Evolutionary conservation across 345 rosid genomes (phyloP).

Genomic region (Arabis hirsuta): DNA sequence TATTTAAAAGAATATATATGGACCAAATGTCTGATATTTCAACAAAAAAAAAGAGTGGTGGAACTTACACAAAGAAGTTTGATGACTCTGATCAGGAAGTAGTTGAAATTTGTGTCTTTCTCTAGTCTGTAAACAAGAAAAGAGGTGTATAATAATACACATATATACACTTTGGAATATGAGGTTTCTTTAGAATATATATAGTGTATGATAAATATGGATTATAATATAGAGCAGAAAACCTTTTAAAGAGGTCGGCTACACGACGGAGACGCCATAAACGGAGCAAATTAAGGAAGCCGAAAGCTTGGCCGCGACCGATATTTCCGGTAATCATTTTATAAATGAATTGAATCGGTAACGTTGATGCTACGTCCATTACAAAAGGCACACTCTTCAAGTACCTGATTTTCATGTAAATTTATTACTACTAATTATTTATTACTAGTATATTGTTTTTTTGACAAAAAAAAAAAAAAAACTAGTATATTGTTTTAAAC

Average conservation of each 20-base stretch:
- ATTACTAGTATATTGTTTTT: too few species aligned
- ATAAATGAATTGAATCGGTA: conserved; percentile 67
- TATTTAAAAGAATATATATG: not conserved
- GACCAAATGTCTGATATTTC: too few species aligned
- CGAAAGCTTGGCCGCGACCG: conserved; percentile 50
- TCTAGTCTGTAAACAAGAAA: conserved; percentile 62
- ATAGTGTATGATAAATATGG: not conserved
- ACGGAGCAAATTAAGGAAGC: conserved; percentile 82
- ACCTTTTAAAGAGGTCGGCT: conserved; percentile 75
- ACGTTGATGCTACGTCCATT: conserved; percentile 87
- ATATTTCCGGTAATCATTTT: conserved; percentile 51
- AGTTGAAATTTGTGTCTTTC: conserved; percentile 79
- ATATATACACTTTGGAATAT: not conserved
- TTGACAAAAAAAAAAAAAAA: too few species aligned
- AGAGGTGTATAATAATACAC: not conserved
- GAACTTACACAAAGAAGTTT: conserved; percentile 74
- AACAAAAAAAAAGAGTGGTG: not conserved
- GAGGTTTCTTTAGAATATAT: not conserved
- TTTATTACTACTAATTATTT: too few species aligned
- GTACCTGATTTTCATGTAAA: conserved; percentile 50
- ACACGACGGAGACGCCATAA: conserved; percentile 96
- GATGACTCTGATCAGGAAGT: conserved; percentile 63
- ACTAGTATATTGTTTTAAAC: too few species aligned
- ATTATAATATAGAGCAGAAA: not conserved
- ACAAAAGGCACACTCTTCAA: conserved; percentile 60